Base-by-base conservation (phyloP, 352 stramenopile genomes). In the Paralagenidium karlingii region DNA sequence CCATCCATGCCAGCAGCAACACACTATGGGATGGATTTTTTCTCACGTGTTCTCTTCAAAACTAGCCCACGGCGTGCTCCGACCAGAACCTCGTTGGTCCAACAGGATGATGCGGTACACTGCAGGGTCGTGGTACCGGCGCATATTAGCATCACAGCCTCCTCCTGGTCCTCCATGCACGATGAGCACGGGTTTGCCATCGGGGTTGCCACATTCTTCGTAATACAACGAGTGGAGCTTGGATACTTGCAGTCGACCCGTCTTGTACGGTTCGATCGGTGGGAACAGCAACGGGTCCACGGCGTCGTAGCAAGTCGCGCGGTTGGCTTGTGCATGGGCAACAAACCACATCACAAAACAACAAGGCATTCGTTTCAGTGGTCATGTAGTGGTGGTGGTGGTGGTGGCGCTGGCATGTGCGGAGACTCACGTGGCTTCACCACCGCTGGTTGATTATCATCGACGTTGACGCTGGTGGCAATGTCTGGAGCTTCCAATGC, bases 141-240 rank as follows among this genome's bases (percentile, higher is more conserved):
- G 73, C 76, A 96, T 94, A 47, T 56, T 68, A 0, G 81, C 66
- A 24, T 63, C 83, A 60, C 85, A 97, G 25, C 82, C 89, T 1
- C 77, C 81, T 9, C 92, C 92, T 0, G 92, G 92, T 2, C 92
- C 92, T 21, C 92, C 92, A 55, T 98, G 92, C 19, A 97, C 71
- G 54, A 97, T 85, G n/a, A 98, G 70, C 24, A 92, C 90, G 5
- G 86, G 82, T 49, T 89, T 92, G 37, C 78, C 78, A 22, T 81
- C 63, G 22, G 79, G 79, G 32, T 86, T 86, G 15, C 82, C 84
- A 49, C 79, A 86, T 40, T 95, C 63, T 59, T 96, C 75, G 48
- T 94, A 97, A 59, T 94, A 95, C 6, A 97, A 42, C 34, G 66
- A 74, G 50, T 97, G 88, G 25, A 64, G 61, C 36, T 68, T 56